Conservation (phyloP, 2,329 filamentous ascomycete genomes). For the Raffaelea arxii region DNA sequence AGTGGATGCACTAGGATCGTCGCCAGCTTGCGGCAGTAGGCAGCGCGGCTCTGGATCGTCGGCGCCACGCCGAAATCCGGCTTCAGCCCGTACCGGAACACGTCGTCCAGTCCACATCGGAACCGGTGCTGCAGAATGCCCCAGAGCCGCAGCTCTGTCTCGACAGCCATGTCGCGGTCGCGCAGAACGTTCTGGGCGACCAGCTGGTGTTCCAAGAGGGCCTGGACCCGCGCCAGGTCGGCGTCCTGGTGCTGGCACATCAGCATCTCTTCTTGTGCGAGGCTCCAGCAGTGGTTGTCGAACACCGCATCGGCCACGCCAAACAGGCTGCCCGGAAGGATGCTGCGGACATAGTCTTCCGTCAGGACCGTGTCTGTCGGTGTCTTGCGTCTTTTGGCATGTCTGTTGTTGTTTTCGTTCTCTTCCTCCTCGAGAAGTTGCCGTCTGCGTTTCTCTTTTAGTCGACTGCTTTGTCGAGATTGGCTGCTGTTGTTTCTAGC, state of each 20-base stretch:
- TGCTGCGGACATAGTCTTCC: conserved; percentile 3
- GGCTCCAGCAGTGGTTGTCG: conserved; percentile 7
- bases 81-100: conserved; percentile 13
- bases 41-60: background rate
- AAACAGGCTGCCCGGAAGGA: conserved; percentile 8
- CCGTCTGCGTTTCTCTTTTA: too few species aligned
- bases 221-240: background rate
- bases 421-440: too few species aligned
- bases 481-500: too few species aligned
- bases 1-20: conserved; percentile 9
- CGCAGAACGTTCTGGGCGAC: background rate
- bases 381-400: too few species aligned
- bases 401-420: too few species aligned
- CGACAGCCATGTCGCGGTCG: background rate
- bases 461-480: too few species aligned
- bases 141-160: conserved; percentile 10
- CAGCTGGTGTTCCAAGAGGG: too few species aligned
- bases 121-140: conserved; percentile 11
- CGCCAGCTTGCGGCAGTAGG: conserved; percentile 9
- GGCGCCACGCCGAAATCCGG: background rate
- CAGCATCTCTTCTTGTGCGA: conserved; percentile 4
- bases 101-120: conserved; percentile 9
- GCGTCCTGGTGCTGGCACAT: background rate
- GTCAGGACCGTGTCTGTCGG: background rate
- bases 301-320: conserved; percentile 8